These are phyloP conservation scores for Phytophthora sp. DNA, from an alignment of 352 stramenopile genomes.

Conservation along the genomic window DNA sequence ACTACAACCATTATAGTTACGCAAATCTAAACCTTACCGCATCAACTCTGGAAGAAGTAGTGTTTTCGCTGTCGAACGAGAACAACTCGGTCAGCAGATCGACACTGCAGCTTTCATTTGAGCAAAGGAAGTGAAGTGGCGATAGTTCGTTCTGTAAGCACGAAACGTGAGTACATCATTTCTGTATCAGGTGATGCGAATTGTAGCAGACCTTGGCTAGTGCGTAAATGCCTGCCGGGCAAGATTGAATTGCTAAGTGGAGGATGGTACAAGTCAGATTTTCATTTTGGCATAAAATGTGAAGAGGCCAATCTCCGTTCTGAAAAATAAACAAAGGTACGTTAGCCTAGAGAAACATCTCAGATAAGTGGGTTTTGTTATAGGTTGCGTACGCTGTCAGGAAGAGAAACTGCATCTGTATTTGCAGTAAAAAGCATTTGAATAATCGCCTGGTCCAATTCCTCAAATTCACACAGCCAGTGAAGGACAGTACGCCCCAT, in stretches of 20 bases:
- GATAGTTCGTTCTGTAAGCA: constrained; percentile 43
- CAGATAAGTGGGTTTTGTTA: no score
- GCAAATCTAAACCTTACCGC: constrained; percentile 4
- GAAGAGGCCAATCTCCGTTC: constrained; percentile 63
- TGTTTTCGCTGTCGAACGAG: constrained; percentile 45
- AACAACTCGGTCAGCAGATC: constrained; percentile 50
- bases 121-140: constrained; percentile 57
- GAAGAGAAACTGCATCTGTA: constrained; percentile 7
- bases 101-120: constrained; percentile 47
- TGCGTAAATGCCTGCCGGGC: constrained; percentile 36
- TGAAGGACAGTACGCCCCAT: constrained; percentile 58
- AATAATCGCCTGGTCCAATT: constrained; percentile 29
- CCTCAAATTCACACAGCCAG: constrained; percentile 51
- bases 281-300: constrained; percentile 58
- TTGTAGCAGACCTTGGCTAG: constrained; percentile 35
- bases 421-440: constrained; percentile 27
- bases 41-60: constrained; percentile 12
- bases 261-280: constrained; percentile 37
- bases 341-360: no score
- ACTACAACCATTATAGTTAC: neutral
- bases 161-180: no score
- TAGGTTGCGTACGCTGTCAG: constrained; percentile 22
- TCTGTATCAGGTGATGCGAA: no score
- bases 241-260: constrained; percentile 28
- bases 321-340: constrained; percentile 21